Base-by-base conservation (phyloP, 2,329 filamentous ascomycete species). In the Aspergillus nomiae region DNA sequence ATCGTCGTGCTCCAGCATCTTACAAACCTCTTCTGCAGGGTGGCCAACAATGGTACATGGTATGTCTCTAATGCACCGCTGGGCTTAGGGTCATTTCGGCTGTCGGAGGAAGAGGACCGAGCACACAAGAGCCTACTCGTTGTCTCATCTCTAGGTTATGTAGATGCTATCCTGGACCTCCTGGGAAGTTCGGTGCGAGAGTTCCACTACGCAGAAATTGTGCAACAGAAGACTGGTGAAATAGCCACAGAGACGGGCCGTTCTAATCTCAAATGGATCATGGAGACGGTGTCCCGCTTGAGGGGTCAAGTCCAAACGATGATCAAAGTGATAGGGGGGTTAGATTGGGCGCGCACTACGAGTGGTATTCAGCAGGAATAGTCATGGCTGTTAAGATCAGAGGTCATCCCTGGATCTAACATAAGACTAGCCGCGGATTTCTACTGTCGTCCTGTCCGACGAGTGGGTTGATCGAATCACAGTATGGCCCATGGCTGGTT, bases 31-130 rank as follows among this genome's bases (percentile, higher is more conserved):
- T 58, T 58, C 30, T 34, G 30, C 30, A 34, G n/a, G 28, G 56
- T 58, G 21, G 56, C 28, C 5, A 58, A 50, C 28, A 48, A 58
- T 43, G 56, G 56, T 2, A 1, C 56, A 21, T 45, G 30, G 38
- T 48, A 48, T 36, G 30, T 58, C 10, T 34, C 30, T 6, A 58
- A 30, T 36, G 45, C 41, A 8, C 16, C 30, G 9, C n/a, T 57
- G 21, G 56, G 43, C 16, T 26, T 50, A 36, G 56, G 28, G 7
- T 48, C 45, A 2, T 58, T 58, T 48, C 41, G 32, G 24, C 19
- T 50, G 26, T 58, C 43, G 3, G 56, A 58, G 43, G 56, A 58
- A 48, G 56, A 58, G 24, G 43, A 58, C 12, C 24, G 43, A 26
- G 26, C 41, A 5, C 56, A 58, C 14, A 58, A 58, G 28, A 58